Base-by-base conservation (phyloP, 768 basidiomycete genomes). In the Cubamyces lactineus region DNA sequence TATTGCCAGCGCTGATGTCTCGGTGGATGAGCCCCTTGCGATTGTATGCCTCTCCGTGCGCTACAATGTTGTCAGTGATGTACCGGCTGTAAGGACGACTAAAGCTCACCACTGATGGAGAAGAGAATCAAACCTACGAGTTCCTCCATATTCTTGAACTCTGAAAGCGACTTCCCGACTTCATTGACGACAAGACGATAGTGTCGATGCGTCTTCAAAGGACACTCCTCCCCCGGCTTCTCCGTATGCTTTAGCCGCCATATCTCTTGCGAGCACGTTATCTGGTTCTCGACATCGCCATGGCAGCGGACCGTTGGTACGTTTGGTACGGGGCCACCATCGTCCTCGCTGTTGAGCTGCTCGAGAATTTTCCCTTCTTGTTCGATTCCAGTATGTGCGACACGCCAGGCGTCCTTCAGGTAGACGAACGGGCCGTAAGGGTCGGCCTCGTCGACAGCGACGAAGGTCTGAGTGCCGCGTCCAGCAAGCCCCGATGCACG, bases 371-470 rank as follows among this genome's bases (percentile, higher is more conserved):
- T 38, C 12, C 55, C 55, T 12, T 56, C 55, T 21, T 47, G 45
- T 39, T 39, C 17, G 26, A 55, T 30, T 0, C n/a, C 30, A 3
- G n/a, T 11, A 13, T 24, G 12, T 16, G 21, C 48, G 13, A 53
- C 38, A 1, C 61, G 61, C 65, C 65, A 66, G 2, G 49, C 53
- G 48, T 66, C 65, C 61, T 63, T 66, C 48, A 66, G 21, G 52
- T 58, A 66, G 3, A 63, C 65, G 15, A 66, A 57, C 8, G 17
- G 30, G 13, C 45, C 34, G 15, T n/a, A 6, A 30, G 19, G 9
- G 24, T 38, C 24, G 15, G 26, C 15, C 8, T 43, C 24, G 24
- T 63, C 62, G 41, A 59, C 40, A 0, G 66, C 66, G n/a, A 67
- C 41, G 53, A 62, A 64, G 6, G 63, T 57, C 17, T 53, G 60